Evolutionary conservation across 2,329 filamentous ascomycete species (phyloP), one percentile per base, ranked within the genome.

Genomic region (Colletotrichum chrysophilum): DNA sequence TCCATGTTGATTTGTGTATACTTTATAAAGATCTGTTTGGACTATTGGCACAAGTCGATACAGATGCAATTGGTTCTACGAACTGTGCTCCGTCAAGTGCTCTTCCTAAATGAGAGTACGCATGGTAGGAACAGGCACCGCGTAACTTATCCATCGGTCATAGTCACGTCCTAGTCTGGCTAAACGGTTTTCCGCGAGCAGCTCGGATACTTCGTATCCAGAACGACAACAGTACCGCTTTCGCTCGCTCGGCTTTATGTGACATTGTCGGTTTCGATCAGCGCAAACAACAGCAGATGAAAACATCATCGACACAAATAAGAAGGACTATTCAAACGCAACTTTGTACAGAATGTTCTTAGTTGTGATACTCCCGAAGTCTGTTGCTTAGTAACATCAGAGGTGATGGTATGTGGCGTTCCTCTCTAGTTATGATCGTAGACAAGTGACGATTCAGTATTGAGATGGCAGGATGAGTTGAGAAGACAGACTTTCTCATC

Each of bases 31-130:
- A 13, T 4, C n/a, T 13, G 18, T 12, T 21, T 21, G 43, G 13
- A 4, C n/a, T 52, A 12, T 13, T 1, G n/a, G 6, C 3, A 21
- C 10, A 7, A n/a, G n/a, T 0, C 16, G 0, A 21, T 21, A n/a
- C n/a, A 52, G 0, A 6, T 21, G 8, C n/a, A 13, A 9, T 12
- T 1, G 43, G 12, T 21, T 52, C n/a, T 7, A 21, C 0, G n/a
- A 4, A 13, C 1, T 7, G 43, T 21, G 10, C 43, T 21, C 18
- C 7, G 10, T 10, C n/a, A 13, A 3, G 4, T 13, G 43, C 43
- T 52, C 43, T 21, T 52, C 43, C 10, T 13, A 4, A 3, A 52
- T 21, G n/a, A 21, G n/a, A 52, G 21, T 13, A 52, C 10, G 10
- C 4, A 52, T 21, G n/a, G 12, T 12, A 52, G n/a, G n/a, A 13